Evolutionary conservation across 176 grass and related monocot genomes (phyloP).

Genomic region (Zea luxurians): DNA sequence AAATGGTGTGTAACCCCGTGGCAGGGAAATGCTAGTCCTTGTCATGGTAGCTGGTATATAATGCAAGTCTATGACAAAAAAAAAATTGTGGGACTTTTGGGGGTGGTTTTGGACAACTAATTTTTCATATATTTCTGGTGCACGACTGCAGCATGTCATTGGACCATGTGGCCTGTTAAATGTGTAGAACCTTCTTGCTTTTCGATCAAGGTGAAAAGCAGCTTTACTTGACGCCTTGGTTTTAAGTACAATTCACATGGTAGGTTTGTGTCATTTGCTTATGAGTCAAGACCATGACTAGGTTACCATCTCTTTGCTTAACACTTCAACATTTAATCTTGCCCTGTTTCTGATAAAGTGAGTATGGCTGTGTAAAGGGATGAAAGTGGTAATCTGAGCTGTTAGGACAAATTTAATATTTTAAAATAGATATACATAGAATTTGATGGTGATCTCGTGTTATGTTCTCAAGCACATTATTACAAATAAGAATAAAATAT

Average conservation of each 20-base stretch:
- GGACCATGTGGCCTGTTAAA: constrained; percentile 35
- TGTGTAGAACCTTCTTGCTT: constrained; percentile 44
- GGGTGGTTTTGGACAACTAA: background rate
- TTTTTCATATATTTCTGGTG: constrained; percentile 21
- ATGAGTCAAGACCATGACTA: background rate
- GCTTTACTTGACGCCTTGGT: constrained; percentile 15
- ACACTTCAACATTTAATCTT: background rate
- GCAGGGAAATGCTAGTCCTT: constrained; percentile 29
- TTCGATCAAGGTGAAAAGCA: constrained; percentile 32
- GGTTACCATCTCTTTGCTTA: background rate
- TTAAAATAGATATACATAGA: no score
- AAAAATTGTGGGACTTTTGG: constrained; percentile 19
- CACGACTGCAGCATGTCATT: constrained; percentile 21
- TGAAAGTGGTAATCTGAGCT: no score
- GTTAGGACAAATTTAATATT: no score
- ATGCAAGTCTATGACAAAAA: background rate
- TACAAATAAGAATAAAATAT: no score
- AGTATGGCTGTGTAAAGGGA: no score
- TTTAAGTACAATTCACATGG: constrained; percentile 31
- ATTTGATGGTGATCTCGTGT: no score
- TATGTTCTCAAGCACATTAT: no score
- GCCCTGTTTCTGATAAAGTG: background rate
- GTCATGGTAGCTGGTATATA: constrained; percentile 17
- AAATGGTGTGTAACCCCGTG: background rate
- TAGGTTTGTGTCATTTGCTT: background rate